Base-by-base conservation (phyloP, 352 stramenopile genomes). In the Phytophthora pini region DNA sequence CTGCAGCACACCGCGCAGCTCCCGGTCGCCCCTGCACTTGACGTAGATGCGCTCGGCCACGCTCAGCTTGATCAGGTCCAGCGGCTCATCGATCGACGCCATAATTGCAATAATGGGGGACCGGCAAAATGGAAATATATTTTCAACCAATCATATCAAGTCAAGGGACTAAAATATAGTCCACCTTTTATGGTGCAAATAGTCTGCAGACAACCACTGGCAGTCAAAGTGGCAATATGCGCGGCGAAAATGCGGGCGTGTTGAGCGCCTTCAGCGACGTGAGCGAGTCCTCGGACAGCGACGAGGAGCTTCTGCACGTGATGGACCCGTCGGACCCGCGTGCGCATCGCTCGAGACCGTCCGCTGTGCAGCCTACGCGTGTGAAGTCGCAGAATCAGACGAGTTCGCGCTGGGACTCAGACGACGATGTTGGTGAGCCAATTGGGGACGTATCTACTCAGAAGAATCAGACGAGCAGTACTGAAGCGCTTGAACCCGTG, bases 21-120 rank as follows among this genome's bases (percentile, higher is more conserved):
- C 97, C 31, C 97, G 82, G 50, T 99, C 95, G 26, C 97, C 97
- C 44, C 97, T 90, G 83, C 97, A 99, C 85, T 99, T 99, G 64
- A 99, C 96, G 74, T 99, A 99, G 60, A 99, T 97, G 63, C 97
- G 93, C 84, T 99, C 98, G 65, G 98, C 97, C 64, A 99, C 95
- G 45, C 95, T 99, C 66, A 99, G 85, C 74, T 98, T 97, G 76
- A 99, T 98, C 54, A 99, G 79, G 84, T 99, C 98, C 65, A 99
- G 85, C 52, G 98, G 98, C 89, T 99, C 93, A 47, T 97, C 88
- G 67, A 98, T 94, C 52, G 88, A 92, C 70, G 84, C 80, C 88
- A 93, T 95, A 20, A 12, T 40, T 15, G 39, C 38, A 43, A 43
- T 22, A 58, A 48, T 40, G 26, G 26, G 54, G 52, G 43, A 53